These are phyloP conservation scores for Sarocladium brachiariae DNA, from an alignment of 2,329 filamentous ascomycete species.

Conservation along the genomic window DNA sequence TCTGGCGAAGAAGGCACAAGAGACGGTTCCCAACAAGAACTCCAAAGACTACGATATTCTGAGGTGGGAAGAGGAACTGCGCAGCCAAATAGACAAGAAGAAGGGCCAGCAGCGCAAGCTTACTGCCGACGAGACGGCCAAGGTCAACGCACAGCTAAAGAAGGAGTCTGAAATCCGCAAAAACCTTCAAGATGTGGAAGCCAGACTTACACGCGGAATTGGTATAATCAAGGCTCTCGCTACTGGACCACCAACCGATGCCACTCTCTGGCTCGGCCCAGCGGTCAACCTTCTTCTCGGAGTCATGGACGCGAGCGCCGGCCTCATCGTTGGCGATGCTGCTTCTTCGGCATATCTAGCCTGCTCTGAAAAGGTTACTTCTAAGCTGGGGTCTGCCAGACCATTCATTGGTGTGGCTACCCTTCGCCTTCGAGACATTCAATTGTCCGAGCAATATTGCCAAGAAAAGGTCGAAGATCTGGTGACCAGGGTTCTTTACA, in stretches of 20 bases:
- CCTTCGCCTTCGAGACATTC: constrained; percentile 68
- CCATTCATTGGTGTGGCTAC: constrained; percentile 85
- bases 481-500: constrained; percentile 82
- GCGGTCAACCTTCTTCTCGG: constrained; percentile 68
- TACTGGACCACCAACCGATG: constrained; percentile 81
- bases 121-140: constrained; percentile 78
- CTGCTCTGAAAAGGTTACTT: constrained; percentile 68
- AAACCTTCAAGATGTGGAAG: constrained; percentile 62
- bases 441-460: constrained; percentile 64
- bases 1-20: constrained; percentile 71
- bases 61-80: constrained; percentile 94
- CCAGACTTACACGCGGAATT: constrained; percentile 71
- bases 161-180: constrained; percentile 78
- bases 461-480: constrained; percentile 79
- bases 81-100: constrained; percentile 82
- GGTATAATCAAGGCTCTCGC: constrained; percentile 80
- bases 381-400: constrained; percentile 67
- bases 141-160: constrained; percentile 82
- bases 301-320: constrained; percentile 72
- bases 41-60: constrained; percentile 91
- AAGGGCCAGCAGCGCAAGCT: constrained; percentile 89
- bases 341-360: constrained; percentile 73
- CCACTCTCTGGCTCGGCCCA: constrained; percentile 78
- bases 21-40: constrained; percentile 72
- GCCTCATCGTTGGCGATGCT: constrained; percentile 71